These are phyloP conservation scores for Podospora tetraspora DNA, from an alignment of 495 filamentous ascomycete genomes.

Conservation along the genomic window DNA sequence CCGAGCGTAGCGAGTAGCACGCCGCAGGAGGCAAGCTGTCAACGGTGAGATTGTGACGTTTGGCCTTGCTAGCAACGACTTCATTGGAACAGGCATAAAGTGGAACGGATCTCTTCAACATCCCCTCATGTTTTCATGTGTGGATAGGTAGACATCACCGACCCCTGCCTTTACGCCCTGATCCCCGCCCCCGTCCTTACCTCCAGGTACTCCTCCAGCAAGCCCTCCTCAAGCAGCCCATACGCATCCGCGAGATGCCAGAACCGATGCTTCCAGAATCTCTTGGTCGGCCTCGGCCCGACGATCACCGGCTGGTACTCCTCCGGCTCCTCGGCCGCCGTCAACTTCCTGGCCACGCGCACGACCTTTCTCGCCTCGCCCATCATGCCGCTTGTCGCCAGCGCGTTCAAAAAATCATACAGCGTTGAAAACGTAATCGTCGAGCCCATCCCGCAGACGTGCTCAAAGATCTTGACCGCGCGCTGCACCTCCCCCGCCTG, in stretches of 20 bases:
- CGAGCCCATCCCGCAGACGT: slow-evolving; percentile 38
- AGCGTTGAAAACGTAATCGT: slow-evolving; percentile 43
- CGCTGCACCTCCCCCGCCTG: slow-evolving; percentile 40
- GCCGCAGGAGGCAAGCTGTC: background rate
- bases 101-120: background rate
- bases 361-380: slow-evolving; percentile 31
- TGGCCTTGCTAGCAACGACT: background rate
- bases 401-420: slow-evolving; percentile 39
- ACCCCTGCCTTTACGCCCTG: background rate
- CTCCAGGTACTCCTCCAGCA: slow-evolving; percentile 9
- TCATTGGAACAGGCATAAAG: background rate
- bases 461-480: slow-evolving; percentile 47
- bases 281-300: slow-evolving; percentile 12
- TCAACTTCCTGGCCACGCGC: slow-evolving; percentile 22
- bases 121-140: background rate
- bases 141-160: background rate
- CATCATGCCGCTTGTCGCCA: slow-evolving; percentile 40
- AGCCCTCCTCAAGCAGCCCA: slow-evolving; percentile 28
- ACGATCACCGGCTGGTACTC: slow-evolving; percentile 1
- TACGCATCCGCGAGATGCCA: slow-evolving; percentile 36
- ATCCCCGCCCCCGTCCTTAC: background rate
- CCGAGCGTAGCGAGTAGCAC: too few species aligned
- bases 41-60: background rate
- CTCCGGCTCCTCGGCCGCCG: slow-evolving; percentile 24
- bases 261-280: slow-evolving; percentile 40